Evolutionary conservation across 2,329 filamentous ascomycete species (phyloP).

Genomic region (Fusarium duplospermum): DNA sequence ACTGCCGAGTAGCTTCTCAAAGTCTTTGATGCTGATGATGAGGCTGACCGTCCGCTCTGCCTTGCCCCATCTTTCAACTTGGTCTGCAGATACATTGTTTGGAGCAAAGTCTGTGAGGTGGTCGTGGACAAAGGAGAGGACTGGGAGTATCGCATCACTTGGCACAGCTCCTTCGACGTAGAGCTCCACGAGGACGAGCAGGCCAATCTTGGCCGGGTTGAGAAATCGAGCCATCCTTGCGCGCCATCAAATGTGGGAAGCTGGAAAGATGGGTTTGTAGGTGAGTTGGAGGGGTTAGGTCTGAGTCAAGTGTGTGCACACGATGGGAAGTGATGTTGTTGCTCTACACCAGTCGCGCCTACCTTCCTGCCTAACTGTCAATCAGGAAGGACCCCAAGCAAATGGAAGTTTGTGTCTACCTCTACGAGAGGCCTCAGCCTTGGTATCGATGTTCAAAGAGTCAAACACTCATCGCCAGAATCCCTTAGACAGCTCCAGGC

Average conservation of each 20-base stretch:
- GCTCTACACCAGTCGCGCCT: slow-evolving; percentile 21
- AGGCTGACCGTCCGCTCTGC: slow-evolving; percentile 64
- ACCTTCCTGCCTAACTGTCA: slow-evolving; percentile 23
- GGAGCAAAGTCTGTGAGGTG: slow-evolving; percentile 68
- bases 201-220: slow-evolving; percentile 87
- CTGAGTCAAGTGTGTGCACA: not conserved
- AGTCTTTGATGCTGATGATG: slow-evolving; percentile 66
- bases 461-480: not conserved
- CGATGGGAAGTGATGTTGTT: not conserved
- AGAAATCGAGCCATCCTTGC: slow-evolving; percentile 79
- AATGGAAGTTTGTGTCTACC: not conserved
- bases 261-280: not conserved
- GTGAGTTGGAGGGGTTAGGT: not conserved
- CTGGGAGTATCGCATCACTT: slow-evolving; percentile 75
- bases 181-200: slow-evolving; percentile 83
- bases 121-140: slow-evolving; percentile 83
- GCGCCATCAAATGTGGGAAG: not conserved
- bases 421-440: not conserved
- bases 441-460: not conserved
- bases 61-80: slow-evolving; percentile 56
- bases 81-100: slow-evolving; percentile 44
- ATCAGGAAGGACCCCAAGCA: not conserved
- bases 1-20: slow-evolving; percentile 67
- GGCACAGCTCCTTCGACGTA: slow-evolving; percentile 81
- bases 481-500: not conserved